Base-by-base conservation (phyloP, 176 grass and related monocot genomes). In the Phoenix dactylifera region DNA sequence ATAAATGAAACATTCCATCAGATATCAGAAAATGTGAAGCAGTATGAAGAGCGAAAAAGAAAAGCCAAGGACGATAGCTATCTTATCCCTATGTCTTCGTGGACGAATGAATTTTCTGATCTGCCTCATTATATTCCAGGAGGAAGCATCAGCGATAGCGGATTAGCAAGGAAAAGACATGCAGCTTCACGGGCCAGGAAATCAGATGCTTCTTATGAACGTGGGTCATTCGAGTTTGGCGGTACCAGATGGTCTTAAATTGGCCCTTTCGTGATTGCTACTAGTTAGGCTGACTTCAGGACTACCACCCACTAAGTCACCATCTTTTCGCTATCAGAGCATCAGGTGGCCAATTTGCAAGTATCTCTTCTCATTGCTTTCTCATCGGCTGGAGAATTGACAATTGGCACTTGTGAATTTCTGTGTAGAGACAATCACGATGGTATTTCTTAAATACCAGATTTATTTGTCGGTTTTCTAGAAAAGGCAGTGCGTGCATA, bases 61-160 rank as follows among this genome's bases (percentile, higher is more conserved):
- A 98, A 89, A 79, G 59, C 93, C n/a, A 98, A 86, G 76, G 93
- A 89, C 55, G 93, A 98, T 58, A 98, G 84, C 57, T 74, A 74
- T 75, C 71, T 95, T 29, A 74, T 92, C 73, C 93, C 93, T 18
- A 62, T 98, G 71, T 61, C 85, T 74, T 84, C 87, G 63, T 73
- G 80, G 71, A 80, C 75, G 17, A 67, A 79, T 57, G 93, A 92
- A 85, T 92, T 98, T 73, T 72, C 77, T 30, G 93, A 88, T 67
- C 84, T 79, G 35, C 70, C 68, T 55, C 77, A 95, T 60, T 66
- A 57, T 72, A 65, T 80, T 52, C 68, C 71, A 0, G 84, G 83
- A 26, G 93, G 93, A 77, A 89, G 93, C 52, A 51, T 70, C 77
- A 98, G 93, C 50, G 93, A 92, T 57, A 83, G 93, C 54, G 93